These are phyloP conservation scores for Trichosporon coremiiforme DNA, from an alignment of 1,284 basidiomycete genomes.

Conservation along the genomic window DNA sequence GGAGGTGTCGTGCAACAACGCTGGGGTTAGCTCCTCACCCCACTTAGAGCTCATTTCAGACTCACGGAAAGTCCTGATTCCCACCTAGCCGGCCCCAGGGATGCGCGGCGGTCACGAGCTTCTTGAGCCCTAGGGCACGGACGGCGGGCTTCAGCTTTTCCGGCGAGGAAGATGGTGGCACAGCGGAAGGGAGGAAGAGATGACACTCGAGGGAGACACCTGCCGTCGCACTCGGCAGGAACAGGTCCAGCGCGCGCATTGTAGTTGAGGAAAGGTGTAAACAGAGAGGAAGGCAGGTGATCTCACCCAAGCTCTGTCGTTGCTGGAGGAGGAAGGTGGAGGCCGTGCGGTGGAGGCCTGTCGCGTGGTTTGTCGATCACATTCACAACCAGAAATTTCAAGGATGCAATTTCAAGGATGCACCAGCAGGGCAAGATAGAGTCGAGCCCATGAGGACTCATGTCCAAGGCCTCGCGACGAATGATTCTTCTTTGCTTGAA, in stretches of 20 bases:
- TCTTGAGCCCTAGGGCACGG: constrained; percentile 24
- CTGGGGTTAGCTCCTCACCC: constrained; percentile 27
- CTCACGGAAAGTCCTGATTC: constrained; percentile 51
- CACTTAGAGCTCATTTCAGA: constrained; percentile 1
- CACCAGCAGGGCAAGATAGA: too few species aligned
- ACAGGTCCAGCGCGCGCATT: constrained; percentile 33
- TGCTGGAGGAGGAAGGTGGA: neutral
- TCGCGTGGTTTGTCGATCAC: neutral
- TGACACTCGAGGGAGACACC: constrained; percentile 42
- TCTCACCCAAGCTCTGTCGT: neutral
- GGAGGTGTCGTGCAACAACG: constrained; percentile 39
- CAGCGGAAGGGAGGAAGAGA: constrained; percentile 39
- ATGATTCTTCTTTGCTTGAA: neutral
- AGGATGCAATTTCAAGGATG: too few species aligned
- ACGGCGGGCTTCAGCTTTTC: neutral
- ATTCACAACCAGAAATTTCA: neutral
- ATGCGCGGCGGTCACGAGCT: constrained; percentile 46
- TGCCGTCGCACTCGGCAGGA: constrained; percentile 39
- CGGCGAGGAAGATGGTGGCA: neutral
- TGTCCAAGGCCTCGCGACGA: neutral
- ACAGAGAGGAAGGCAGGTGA: neutral
- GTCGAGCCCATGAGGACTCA: neutral
- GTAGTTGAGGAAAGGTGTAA: neutral
- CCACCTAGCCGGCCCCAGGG: constrained; percentile 51
- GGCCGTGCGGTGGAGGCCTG: neutral